phyloP scores from a whole-genome alignment of 768 basidiomycete species.

The Panaeolus cyanescens region DNA sequence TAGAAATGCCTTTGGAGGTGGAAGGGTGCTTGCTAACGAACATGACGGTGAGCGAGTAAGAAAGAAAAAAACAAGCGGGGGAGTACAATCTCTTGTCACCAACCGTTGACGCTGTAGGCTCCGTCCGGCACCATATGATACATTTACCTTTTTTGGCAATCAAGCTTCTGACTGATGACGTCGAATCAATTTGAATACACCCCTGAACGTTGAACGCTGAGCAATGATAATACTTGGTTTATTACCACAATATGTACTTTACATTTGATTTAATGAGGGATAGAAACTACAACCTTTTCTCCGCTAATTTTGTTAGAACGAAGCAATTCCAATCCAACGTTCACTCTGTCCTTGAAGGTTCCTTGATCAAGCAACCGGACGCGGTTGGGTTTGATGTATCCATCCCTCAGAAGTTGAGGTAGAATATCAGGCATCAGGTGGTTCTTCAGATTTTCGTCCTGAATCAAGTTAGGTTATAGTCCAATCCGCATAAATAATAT shows the following conservation, averaged over 20 bases:
- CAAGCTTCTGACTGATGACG: neutral
- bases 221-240: too few relatives aligned
- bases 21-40: neutral
- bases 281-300: conserved; percentile 46
- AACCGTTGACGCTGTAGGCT: neutral
- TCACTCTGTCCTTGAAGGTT: conserved; percentile 41
- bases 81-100: neutral
- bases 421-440: conserved; percentile 49
- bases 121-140: neutral
- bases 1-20: neutral
- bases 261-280: conserved; percentile 6
- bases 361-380: conserved; percentile 44
- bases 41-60: neutral
- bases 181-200: too few relatives aligned
- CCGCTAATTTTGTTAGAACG: conserved; percentile 50
- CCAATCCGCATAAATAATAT: neutral
- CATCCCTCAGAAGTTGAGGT: conserved; percentile 38
- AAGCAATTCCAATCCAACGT: conserved; percentile 43
- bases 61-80: neutral
- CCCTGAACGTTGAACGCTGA: too few relatives aligned
- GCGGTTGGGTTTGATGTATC: conserved; percentile 41
- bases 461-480: conserved; percentile 2
- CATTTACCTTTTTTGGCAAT: neutral
- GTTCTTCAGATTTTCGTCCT: conserved; percentile 43
- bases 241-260: neutral